Evolutionary conservation across 2,329 filamentous ascomycete genomes (phyloP).

Genomic region (Colletotrichum lentis): DNA sequence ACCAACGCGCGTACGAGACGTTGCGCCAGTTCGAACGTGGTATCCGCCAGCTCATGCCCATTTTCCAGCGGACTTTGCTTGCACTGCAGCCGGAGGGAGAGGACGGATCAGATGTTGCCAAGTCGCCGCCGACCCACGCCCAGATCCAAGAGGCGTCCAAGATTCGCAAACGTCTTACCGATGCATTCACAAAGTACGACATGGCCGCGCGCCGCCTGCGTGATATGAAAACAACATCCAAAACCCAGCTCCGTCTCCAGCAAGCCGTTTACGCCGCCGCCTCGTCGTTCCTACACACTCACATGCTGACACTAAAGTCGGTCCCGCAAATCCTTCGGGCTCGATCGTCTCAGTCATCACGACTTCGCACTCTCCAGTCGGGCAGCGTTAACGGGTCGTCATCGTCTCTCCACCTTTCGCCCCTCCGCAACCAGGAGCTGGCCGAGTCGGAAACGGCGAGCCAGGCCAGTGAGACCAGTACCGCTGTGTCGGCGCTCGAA

Average conservation of each 20-base stretch:
- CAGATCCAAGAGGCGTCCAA: slow-evolving; percentile 88
- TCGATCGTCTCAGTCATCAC: slow-evolving; percentile 47
- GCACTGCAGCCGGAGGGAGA: slow-evolving; percentile 69
- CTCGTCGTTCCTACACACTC: slow-evolving; percentile 82
- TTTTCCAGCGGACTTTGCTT: slow-evolving; percentile 80
- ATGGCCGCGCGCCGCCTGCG: slow-evolving; percentile 81
- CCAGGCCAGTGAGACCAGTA: slow-evolving; percentile 61
- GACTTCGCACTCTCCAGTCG: slow-evolving; percentile 46
- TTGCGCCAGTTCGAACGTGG: slow-evolving; percentile 87
- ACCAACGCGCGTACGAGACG: slow-evolving; percentile 83
- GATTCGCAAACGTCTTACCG: slow-evolving; percentile 86
- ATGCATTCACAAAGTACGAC: slow-evolving; percentile 89
- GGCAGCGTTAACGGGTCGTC: slow-evolving; percentile 46
- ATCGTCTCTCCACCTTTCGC: slow-evolving; percentile 49
- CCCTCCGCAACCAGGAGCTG: slow-evolving; percentile 59
- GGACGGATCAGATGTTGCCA: slow-evolving; percentile 44
- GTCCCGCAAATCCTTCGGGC: slow-evolving; percentile 71
- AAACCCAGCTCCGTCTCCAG: slow-evolving; percentile 78
- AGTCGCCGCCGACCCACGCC: slow-evolving; percentile 61
- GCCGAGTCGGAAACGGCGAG: slow-evolving; percentile 59
- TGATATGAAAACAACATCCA: slow-evolving; percentile 76
- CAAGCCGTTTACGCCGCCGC: slow-evolving; percentile 84
- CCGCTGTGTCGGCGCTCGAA: slow-evolving; percentile 69
- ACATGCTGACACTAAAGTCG: slow-evolving; percentile 87
- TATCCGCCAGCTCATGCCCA: slow-evolving; percentile 81